Percentiles rank a stretch among this genome's conserved stretches.
These are phyloP conservation scores for Stephania yunnanensis DNA, from an alignment of 164 flowering plant genomes.

Conservation along the genomic window DNA sequence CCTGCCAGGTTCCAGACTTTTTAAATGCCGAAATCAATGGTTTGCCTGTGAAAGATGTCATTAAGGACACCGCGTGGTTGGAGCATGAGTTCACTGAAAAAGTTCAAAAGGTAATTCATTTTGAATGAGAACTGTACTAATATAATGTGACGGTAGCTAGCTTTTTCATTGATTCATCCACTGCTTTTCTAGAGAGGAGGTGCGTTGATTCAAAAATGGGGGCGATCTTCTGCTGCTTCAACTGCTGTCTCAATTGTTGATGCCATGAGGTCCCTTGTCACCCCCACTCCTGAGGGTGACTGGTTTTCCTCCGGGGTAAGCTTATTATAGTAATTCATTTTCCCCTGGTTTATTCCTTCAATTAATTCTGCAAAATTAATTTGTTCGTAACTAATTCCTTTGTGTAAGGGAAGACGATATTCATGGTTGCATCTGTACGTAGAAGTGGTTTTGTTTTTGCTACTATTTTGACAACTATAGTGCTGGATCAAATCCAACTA, in stretches of 20 bases:
- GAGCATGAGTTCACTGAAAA: conserved; percentile 86
- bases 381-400: not conserved
- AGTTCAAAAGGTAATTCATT: conserved; percentile 64
- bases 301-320: conserved; percentile 97
- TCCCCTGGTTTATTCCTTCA: not conserved
- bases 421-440: not conserved
- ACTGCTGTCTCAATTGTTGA: conserved; percentile 92
- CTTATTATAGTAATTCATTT: conserved; percentile 9
- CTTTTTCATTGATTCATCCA: not conserved
- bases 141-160: not conserved
- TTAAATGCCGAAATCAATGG: conserved; percentile 84
- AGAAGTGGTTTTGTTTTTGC: not conserved
- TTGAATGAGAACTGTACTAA: not conserved
- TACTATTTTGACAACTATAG: no score
- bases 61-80: conserved; percentile 76
- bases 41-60: conserved; percentile 77
- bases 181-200: conserved; percentile 81
- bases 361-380: not conserved
- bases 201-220: conserved; percentile 88
- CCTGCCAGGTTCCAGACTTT: conserved; percentile 86
- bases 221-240: conserved; percentile 98
- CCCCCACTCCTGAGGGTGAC: conserved; percentile 94
- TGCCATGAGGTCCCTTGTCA: conserved; percentile 76
- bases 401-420: not conserved
- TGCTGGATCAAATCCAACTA: no score